Evolutionary conservation across 1,139 yeast genomes (phyloP).

Genomic region (Spathaspora sp.): DNA sequence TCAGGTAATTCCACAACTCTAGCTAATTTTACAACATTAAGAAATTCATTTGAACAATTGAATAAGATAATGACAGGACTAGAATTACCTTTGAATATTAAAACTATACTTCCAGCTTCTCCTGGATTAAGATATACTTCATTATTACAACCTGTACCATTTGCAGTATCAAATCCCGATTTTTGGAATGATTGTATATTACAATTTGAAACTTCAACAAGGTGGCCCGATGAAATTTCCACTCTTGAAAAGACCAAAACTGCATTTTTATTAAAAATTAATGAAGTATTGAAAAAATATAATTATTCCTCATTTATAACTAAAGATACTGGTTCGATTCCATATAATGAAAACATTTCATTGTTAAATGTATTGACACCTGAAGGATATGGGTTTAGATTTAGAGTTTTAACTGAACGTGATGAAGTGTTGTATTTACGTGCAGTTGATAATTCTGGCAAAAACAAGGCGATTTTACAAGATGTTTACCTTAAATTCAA

Average conservation of each 20-base stretch:
- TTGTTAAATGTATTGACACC: conserved; percentile 72
- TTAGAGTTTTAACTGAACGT: conserved; percentile 75
- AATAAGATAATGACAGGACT: conserved; percentile 52
- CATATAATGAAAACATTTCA: conserved; percentile 59
- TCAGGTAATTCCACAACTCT: conserved; percentile 54
- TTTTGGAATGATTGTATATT: conserved; percentile 77
- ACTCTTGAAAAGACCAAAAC: conserved; percentile 88
- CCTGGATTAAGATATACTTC: conserved; percentile 74
- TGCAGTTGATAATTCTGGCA: conserved; percentile 64
- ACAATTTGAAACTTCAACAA: conserved; percentile 85
- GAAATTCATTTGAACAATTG: conserved; percentile 65
- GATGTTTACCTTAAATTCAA: conserved; percentile 63
- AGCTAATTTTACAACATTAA: conserved; percentile 54
- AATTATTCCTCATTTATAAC: conserved; percentile 57
- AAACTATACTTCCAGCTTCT: conserved; percentile 71
- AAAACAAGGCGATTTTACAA: conserved; percentile 59
- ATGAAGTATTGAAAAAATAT: conserved; percentile 53
- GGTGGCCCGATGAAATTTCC: conserved; percentile 91
- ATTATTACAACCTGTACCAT: conserved; percentile 77
- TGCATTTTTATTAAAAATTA: conserved; percentile 78
- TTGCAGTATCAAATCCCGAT: conserved; percentile 73
- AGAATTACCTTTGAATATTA: conserved; percentile 70
- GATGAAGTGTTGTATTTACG: conserved; percentile 74
- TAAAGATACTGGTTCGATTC: conserved; percentile 60
- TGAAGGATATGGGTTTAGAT: conserved; percentile 80